These are phyloP conservation scores for Nakazawaea anatomiae DNA, from an alignment of 805 yeast genomes.

Conservation along the genomic window DNA sequence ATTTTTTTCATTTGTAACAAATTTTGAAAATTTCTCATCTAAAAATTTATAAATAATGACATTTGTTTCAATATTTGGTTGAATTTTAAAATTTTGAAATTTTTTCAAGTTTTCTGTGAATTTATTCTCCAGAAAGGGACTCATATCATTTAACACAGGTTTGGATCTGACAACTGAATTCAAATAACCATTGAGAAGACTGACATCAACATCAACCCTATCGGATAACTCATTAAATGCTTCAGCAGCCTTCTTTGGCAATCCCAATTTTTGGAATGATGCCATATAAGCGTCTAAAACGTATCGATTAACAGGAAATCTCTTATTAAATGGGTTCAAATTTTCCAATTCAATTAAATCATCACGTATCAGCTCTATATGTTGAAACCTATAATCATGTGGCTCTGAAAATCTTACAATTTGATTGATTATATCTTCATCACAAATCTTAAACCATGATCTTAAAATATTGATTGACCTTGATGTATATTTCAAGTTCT, in stretches of 20 bases:
- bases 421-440: conserved; percentile 2
- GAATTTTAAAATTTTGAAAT: not conserved
- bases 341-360: not conserved
- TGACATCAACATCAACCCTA: conserved; percentile 2
- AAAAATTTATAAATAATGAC: conserved; percentile 1
- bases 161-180: not conserved
- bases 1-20: not conserved
- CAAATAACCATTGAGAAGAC: conserved; percentile 2
- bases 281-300: conserved; percentile 1
- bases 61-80: conserved; percentile 6
- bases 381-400: not conserved
- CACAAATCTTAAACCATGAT: conserved; percentile 9
- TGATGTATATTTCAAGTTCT: conserved; percentile 2
- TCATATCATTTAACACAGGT: not conserved
- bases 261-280: conserved; percentile 2
- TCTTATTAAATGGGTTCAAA: conserved; percentile 1
- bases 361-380: not conserved
- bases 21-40: not conserved
- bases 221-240: not conserved
- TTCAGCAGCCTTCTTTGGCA: not conserved
- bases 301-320: conserved; percentile 3
- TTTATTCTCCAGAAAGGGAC: not conserved
- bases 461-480: conserved; percentile 4
- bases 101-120: not conserved
- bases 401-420: conserved; percentile 5